These are phyloP conservation scores for Xylaria bambusicola DNA, from an alignment of 495 filamentous ascomycete species.

Conservation along the genomic window DNA sequence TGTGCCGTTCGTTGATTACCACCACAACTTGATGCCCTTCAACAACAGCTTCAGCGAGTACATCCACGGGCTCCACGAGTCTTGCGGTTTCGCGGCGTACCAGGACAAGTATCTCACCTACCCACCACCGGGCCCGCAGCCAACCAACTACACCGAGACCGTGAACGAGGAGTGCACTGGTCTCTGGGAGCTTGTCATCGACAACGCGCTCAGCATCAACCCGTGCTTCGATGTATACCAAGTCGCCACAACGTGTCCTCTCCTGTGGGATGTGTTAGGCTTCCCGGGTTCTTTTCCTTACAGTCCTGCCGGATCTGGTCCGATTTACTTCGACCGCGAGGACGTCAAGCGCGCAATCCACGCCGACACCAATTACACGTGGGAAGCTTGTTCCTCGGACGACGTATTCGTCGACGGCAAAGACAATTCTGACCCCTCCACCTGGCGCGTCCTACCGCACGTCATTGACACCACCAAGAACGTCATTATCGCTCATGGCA, in stretches of 20 bases:
- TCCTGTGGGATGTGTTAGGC: slow-evolving; percentile 73
- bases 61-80: slow-evolving; percentile 58
- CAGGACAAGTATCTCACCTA: slow-evolving; percentile 65
- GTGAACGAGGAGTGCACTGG: slow-evolving; percentile 46
- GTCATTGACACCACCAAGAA: slow-evolving; percentile 73
- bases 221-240: slow-evolving; percentile 84
- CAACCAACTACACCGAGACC: slow-evolving; percentile 37
- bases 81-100: slow-evolving; percentile 71
- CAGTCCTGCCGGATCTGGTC: slow-evolving; percentile 52
- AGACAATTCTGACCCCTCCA: slow-evolving; percentile 54
- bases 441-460: slow-evolving; percentile 60
- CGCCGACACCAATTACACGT: slow-evolving; percentile 59
- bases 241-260: slow-evolving; percentile 72
- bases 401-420: slow-evolving; percentile 60
- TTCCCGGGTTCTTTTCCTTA: slow-evolving; percentile 61
- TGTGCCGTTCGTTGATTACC: slow-evolving; percentile 68
- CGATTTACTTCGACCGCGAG: slow-evolving; percentile 76
- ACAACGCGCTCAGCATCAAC: slow-evolving; percentile 62
- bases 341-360: slow-evolving; percentile 76
- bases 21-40: slow-evolving; percentile 61
- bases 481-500: slow-evolving; percentile 73
- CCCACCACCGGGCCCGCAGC: slow-evolving; percentile 66
- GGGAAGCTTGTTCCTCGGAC: slow-evolving; percentile 59
- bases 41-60: slow-evolving; percentile 66
- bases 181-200: slow-evolving; percentile 53